Evolutionary conservation across 352 stramenopile species (phyloP), one percentile per base, ranked within the genome.

Genomic region (Phytophthora sp.): DNA sequence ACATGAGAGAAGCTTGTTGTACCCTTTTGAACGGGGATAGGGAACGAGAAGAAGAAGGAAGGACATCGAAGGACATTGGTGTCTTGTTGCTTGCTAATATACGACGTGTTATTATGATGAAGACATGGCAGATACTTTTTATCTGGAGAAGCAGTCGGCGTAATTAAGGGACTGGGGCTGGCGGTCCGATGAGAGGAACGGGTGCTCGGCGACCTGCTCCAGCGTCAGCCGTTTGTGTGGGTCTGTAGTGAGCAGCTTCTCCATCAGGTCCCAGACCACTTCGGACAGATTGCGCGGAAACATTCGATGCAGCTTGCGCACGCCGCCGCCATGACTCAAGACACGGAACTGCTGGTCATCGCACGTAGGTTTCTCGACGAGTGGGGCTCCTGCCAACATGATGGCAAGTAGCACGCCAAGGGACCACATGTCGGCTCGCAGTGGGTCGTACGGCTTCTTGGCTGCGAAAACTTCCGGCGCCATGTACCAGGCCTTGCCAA

Each of bases 401-500:
- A 88, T 82, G 23, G 77, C 81, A 20, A 90, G 71, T 73, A 90
- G 42, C 33, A 90, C 74, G 16, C 81, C 79, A 2, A 88, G 68
- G 13, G 81, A 90, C 81, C 81, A 90, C 16, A 86, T 77, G 29
- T 90, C 81, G n/a, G 75, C 77, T 24, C 57, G 41, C 26, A 81
- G 45, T 2, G 81, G 69, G 55, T 87, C 66, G 55, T 87, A 86
- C 18, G 67, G 23, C 13, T 71, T 51, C 20, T 79, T 58, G 13
- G 55, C 73, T 44, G 73, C 73, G 41, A 75, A 88, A 16, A 88
- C 78, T 63, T 90, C 82, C 1, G 82, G 82, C 2, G 79, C 78
- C 76, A 90, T 90, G 72, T 90, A 90, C 73, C 77, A 88, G 11
- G 57, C 62, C 61, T 91, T 91, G 41, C 82, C 82, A 7, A 88